Conservation (phyloP, 352 stramenopile genomes). For the Phytophthora litchii region DNA sequence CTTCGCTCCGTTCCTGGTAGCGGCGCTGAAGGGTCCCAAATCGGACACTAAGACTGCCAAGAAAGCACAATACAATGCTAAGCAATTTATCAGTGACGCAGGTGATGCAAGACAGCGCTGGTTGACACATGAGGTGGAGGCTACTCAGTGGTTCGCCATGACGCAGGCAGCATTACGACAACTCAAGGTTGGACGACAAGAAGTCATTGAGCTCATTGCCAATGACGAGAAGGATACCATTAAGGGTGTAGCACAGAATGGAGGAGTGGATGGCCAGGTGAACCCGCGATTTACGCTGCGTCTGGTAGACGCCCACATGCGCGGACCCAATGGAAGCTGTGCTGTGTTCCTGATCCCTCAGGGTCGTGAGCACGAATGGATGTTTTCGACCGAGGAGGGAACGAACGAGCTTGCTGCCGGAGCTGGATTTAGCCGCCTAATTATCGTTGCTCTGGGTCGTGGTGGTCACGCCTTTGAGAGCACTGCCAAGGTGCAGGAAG, state of each 20-base stretch:
- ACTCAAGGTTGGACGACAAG: slow-evolving; percentile 55
- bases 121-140: slow-evolving; percentile 61
- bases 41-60: slow-evolving; percentile 17
- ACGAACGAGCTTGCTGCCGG: slow-evolving; percentile 59
- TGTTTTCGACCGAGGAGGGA: slow-evolving; percentile 78
- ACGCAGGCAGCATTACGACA: slow-evolving; percentile 53
- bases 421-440: slow-evolving; percentile 74
- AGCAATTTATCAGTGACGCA: slow-evolving; percentile 41
- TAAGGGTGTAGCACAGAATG: slow-evolving; percentile 10
- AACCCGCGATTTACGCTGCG: slow-evolving; percentile 63
- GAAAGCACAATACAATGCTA: slow-evolving; percentile 52
- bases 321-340: slow-evolving; percentile 60
- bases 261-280: slow-evolving; percentile 27
- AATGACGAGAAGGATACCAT: slow-evolving; percentile 38
- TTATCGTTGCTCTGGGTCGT: slow-evolving; percentile 68
- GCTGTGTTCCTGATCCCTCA: slow-evolving; percentile 82
- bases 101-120: slow-evolving; percentile 45
- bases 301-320: slow-evolving; percentile 54
- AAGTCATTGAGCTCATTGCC: slow-evolving; percentile 62
- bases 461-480: slow-evolving; percentile 64
- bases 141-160: slow-evolving; percentile 68
- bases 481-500: slow-evolving; percentile 69
- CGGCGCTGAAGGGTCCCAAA: slow-evolving; percentile 44
- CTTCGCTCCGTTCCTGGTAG: slow-evolving; percentile 60
- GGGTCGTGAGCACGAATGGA: slow-evolving; percentile 82